Evolutionary conservation across 2,329 filamentous ascomycete genomes (phyloP), one percentile per base, ranked within the genome.

Genomic region (Ophiobolus disseminans): DNA sequence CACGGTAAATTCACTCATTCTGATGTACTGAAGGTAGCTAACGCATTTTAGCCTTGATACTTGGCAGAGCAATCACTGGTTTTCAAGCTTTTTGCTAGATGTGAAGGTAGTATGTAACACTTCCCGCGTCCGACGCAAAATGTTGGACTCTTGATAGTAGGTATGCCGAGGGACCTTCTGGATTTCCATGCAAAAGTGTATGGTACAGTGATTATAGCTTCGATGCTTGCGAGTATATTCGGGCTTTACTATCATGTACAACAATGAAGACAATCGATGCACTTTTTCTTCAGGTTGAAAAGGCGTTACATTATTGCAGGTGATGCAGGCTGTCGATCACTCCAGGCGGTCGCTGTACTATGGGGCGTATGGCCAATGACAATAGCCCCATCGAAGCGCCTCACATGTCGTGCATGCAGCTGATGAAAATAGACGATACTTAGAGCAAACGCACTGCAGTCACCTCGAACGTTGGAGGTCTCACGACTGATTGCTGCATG

Each of bases 21-120:
- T 17, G n/a, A n/a, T 34, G n/a, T 21, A 32, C 19, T 26, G 36
- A 53, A 31, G 21, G 45, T 39, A 34, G 50, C 69, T 73, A 50
- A 72, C 51, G 19, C 74, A 57, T 70, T 51, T 40, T 55, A 78
- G 75, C 75, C 42, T 66, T 82, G 55, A 82, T 81, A 40, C 68
- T 80, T 37, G 75, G 79, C 36, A 72, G 79, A 49, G 79, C 79
- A 40, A 80, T 81, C 45, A 81, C 79, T 26, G 88, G 90, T 17
- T 77, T 93, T 19, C 90, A 94, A 74, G 90, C 89, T 6, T 94
- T 94, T 78, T 86, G 84, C 45, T 90, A 77, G 31, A 38, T 25
- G 36, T 13, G 25, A 16, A 14, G 3, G n/a, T 20, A 17, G 6
- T 10, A n/a, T 17, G 5, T 19, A n/a, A n/a, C n/a, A n/a, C n/a